These are phyloP conservation scores for Dendrobium chrysotoxum DNA, from an alignment of 106 monocot species.

Conservation along the genomic window DNA sequence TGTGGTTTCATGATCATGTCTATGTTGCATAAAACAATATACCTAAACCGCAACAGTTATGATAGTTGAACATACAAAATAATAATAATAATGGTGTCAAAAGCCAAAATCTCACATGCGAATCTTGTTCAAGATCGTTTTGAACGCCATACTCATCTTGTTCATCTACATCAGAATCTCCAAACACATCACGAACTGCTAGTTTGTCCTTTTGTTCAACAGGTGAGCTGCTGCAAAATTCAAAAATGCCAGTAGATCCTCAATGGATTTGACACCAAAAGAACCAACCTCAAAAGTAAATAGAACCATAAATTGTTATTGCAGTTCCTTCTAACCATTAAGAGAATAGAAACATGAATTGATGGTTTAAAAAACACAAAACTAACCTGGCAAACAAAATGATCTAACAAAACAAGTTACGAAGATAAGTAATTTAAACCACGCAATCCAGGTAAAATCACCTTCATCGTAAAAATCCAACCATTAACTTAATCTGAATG, in stretches of 20 bases:
- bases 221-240: conserved; percentile 23
- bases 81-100: background rate
- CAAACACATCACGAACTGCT: conserved; percentile 91
- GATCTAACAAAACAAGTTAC: too few species aligned
- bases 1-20: background rate
- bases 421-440: background rate
- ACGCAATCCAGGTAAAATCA: background rate
- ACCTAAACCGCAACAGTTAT: background rate
- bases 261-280: background rate
- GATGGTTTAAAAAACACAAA: background rate
- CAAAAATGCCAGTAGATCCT: background rate
- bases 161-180: conserved; percentile 92
- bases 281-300: background rate
- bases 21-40: background rate
- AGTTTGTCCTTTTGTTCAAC: conserved; percentile 61
- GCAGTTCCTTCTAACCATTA: background rate
- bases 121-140: conserved; percentile 56
- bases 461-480: background rate
- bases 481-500: background rate
- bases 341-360: too few species aligned
- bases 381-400: background rate
- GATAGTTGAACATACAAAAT: background rate
- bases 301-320: background rate
- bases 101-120: conserved; percentile 37
- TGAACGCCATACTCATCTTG: conserved; percentile 49